These are phyloP conservation scores for Mycosarcoma mackinlayi DNA, from an alignment of 1,284 basidiomycete genomes.

Conservation along the genomic window DNA sequence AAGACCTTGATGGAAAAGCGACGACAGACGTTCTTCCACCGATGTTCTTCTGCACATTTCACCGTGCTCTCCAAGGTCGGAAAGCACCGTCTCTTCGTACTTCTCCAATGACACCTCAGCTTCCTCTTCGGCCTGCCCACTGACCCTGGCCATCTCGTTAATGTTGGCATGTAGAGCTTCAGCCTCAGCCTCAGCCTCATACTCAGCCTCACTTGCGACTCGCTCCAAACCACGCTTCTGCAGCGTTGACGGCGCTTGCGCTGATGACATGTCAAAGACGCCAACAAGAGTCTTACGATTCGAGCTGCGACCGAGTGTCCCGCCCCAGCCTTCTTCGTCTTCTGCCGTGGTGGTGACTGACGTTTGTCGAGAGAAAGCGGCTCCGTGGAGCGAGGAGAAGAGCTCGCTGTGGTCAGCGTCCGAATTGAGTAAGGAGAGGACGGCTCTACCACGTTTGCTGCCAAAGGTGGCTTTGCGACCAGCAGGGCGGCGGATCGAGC, in stretches of 20 bases:
- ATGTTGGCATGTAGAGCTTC: conserved; percentile 19
- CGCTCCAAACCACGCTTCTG: conserved; percentile 23
- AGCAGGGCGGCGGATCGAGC: conserved; percentile 21
- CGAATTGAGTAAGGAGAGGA: conserved; percentile 34
- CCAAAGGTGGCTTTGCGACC: conserved; percentile 40
- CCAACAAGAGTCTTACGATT: conserved; percentile 23
- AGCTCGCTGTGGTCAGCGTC: conserved; percentile 13
- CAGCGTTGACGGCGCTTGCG: not conserved
- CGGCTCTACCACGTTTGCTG: conserved; percentile 45
- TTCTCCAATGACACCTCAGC: conserved; percentile 15
- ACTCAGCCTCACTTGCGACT: conserved; percentile 36
- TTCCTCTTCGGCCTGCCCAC: not conserved
- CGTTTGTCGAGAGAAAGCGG: conserved; percentile 26
- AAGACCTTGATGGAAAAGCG: conserved; percentile 9
- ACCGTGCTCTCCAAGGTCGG: not conserved
- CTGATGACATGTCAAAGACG: conserved; percentile 10
- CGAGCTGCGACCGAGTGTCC: conserved; percentile 37
- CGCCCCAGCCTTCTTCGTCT: conserved; percentile 51
- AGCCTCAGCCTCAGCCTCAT: conserved; percentile 28
- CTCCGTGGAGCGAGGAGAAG: conserved; percentile 32
- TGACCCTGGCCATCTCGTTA: conserved; percentile 7
- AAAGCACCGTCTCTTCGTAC: conserved; percentile 15
- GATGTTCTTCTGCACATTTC: conserved; percentile 10
- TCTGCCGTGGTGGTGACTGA: conserved; percentile 5
- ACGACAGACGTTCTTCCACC: conserved; percentile 29